Evolutionary conservation across 2,329 filamentous ascomycete species (phyloP), one percentile per base, ranked within the genome.

Genomic region (Colletotrichum sp.): DNA sequence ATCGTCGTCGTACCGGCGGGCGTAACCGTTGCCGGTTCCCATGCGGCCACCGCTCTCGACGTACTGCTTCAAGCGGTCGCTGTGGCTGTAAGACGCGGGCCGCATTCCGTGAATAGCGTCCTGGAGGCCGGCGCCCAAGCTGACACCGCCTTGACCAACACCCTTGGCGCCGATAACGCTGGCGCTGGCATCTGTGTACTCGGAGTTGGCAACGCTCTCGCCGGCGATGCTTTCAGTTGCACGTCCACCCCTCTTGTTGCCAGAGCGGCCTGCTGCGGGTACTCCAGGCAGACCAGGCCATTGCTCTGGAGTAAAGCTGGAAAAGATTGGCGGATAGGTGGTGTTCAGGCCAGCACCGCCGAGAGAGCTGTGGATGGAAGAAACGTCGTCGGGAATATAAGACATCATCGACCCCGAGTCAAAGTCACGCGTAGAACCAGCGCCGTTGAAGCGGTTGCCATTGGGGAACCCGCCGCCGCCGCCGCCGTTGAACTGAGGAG

Each of bases 361-460:
- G 68, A 99, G 92, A 60, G 96, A 98, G 64, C 96, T 96, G 85
- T 99, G 96, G 62, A 99, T 94, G 3, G 96, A 98, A 10, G 96
- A 99, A 55, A 98, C 96, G 84, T 99, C 97, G 81, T 99, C 97
- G 3, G 96, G 95, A 76, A 99, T 98, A 84, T 98, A 99, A 18
- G 96, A 97, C 80, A 98, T 90, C 83, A 98, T 95, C 5, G 96
- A 99, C 59, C 95, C 95, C 21, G 94, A 92, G 81, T 98, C 96
- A 75, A 92, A 90, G 77, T 92, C 91, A 59, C 90, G 89, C 18
- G 80, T 79, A 28, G 80, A 68, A 34, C 77, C 78, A 44, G 83
- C 80, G 36, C 81, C 75, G 80, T 78, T 77, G 68, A 76, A 70
- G 78, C 79, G 68, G 44, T 75, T 82, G 32, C 72, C 80, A 66